Percentiles rank a stretch among this genome's conserved stretches.
phyloP scores from a whole-genome alignment of 768 basidiomycete species.

The Harrya chromipes region DNA sequence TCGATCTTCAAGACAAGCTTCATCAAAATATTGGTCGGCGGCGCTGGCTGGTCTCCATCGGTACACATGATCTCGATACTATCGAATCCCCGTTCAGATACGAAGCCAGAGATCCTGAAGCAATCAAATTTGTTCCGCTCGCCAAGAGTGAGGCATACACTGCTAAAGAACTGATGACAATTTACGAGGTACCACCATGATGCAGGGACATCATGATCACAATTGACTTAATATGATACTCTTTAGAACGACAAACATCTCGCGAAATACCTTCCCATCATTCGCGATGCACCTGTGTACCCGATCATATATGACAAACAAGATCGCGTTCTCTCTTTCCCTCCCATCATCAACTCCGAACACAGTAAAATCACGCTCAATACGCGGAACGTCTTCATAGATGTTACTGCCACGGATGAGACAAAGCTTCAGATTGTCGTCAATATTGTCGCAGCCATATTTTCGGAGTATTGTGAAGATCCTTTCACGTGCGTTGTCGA shows the following conservation, averaged over 20 bases:
- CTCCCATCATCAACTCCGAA: slow-evolving; percentile 97
- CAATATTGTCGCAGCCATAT: slow-evolving; percentile 96
- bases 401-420: slow-evolving; percentile 93
- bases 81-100: slow-evolving; percentile 86
- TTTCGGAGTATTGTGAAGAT: slow-evolving; percentile 91
- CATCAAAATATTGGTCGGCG: slow-evolving; percentile 94
- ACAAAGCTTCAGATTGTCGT: slow-evolving; percentile 96
- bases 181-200: slow-evolving; percentile 73
- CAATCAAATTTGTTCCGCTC: slow-evolving; percentile 90
- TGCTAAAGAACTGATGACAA: slow-evolving; percentile 86
- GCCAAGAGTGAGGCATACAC: slow-evolving; percentile 76
- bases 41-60: slow-evolving; percentile 90
- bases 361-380: slow-evolving; percentile 96
- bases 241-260: slow-evolving; percentile 88
- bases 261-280: slow-evolving; percentile 84
- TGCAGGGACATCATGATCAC: background rate
- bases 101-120: slow-evolving; percentile 73
- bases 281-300: slow-evolving; percentile 92
- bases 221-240: background rate
- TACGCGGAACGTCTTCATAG: slow-evolving; percentile 93
- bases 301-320: slow-evolving; percentile 94
- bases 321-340: slow-evolving; percentile 91
- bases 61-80: slow-evolving; percentile 95
- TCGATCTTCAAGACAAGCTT: slow-evolving; percentile 98
- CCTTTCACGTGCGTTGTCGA: slow-evolving; percentile 75